phyloP scores from a whole-genome alignment of 1,284 basidiomycete genomes.

The Marasmius tenuissimus region DNA sequence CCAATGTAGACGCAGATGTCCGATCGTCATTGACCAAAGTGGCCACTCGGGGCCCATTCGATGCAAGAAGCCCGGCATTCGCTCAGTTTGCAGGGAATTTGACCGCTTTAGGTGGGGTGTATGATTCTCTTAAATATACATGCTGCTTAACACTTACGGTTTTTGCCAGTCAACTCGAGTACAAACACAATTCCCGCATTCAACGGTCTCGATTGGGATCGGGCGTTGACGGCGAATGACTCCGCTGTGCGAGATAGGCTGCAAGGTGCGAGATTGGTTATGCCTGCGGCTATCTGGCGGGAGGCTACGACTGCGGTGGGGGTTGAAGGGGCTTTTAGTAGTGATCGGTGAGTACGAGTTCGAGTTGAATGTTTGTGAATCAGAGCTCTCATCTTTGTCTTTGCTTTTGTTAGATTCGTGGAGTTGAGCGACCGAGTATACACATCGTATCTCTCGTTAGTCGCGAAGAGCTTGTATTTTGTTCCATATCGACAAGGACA shows the following conservation, averaged over 20 bases:
- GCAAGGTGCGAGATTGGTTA: conserved; percentile 42
- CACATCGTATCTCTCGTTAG: conserved; percentile 46
- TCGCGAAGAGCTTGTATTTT: conserved; percentile 53
- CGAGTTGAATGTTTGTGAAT: not conserved
- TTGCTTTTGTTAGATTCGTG: conserved; percentile 30
- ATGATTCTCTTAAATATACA: not conserved
- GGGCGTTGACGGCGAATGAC: conserved; percentile 6
- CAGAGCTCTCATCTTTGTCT: not conserved
- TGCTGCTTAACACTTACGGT: not conserved
- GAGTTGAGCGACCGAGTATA: conserved; percentile 42
- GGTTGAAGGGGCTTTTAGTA: conserved; percentile 36
- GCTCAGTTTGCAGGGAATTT: not conserved
- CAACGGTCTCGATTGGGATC: conserved; percentile 31
- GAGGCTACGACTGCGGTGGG: conserved; percentile 38
- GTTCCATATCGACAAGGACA: conserved; percentile 26
- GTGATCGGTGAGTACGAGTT: conserved; percentile 11
- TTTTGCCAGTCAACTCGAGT: not conserved
- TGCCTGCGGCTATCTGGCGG: conserved; percentile 52
- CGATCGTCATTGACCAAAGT: not conserved
- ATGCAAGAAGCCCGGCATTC: not conserved
- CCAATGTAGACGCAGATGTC: not conserved
- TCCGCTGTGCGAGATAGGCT: conserved; percentile 20
- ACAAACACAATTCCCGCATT: conserved; percentile 15
- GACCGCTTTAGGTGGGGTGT: not conserved
- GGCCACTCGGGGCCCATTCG: not conserved